Conservation (phyloP, 805 yeast genomes). For the Ogataea trehaloabstinens region DNA sequence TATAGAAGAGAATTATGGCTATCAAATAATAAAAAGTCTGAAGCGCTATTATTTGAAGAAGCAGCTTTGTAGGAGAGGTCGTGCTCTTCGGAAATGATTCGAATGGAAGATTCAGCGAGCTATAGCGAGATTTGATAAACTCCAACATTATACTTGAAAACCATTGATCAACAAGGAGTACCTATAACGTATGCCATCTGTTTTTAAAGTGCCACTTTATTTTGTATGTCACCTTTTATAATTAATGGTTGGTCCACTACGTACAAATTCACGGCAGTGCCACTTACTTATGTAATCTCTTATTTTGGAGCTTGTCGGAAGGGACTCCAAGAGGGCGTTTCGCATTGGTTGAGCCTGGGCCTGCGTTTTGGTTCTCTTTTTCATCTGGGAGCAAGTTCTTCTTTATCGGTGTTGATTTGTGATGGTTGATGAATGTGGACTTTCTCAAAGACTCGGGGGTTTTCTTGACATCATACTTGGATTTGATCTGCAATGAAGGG, state of each 20-base stretch:
- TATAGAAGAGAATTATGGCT: conserved; percentile 63
- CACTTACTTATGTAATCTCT: conserved; percentile 21
- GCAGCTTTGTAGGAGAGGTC: conserved; percentile 53
- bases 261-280: neutral
- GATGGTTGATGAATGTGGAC: conserved; percentile 56
- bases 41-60: conserved; percentile 70
- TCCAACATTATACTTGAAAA: conserved; percentile 17
- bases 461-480: conserved; percentile 54
- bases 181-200: too few species aligned
- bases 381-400: conserved; percentile 29
- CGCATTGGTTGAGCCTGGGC: conserved; percentile 10
- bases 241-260: too few species aligned
- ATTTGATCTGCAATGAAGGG: conserved; percentile 35
- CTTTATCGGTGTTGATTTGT: conserved; percentile 62
- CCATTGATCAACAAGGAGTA: too few species aligned
- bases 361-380: conserved; percentile 11
- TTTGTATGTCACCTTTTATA: too few species aligned
- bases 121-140: conserved; percentile 12
- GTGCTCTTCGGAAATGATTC: conserved; percentile 13
- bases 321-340: conserved; percentile 29
- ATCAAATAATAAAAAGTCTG: conserved; percentile 78
- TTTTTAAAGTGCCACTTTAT: too few species aligned
- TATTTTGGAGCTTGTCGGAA: conserved; percentile 16
- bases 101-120: conserved; percentile 6
- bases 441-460: conserved; percentile 55